phyloP scores from a whole-genome alignment of 2,329 filamentous ascomycete genomes.

The Sarocladium oryzae region DNA sequence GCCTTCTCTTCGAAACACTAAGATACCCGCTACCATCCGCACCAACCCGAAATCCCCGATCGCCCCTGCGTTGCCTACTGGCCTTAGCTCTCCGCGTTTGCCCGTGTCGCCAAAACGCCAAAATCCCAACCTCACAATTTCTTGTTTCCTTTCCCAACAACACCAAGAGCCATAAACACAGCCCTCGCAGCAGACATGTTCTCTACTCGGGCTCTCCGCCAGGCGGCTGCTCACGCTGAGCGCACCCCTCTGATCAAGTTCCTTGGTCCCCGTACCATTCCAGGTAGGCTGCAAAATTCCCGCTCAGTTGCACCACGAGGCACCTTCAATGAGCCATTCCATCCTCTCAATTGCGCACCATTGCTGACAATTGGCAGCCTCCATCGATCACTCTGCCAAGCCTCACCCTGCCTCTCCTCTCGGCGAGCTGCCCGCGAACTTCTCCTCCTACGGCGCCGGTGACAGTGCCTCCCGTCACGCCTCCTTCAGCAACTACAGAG shows the following conservation, averaged over 20 bases:
- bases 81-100: slow-evolving; percentile 6
- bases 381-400: slow-evolving; percentile 65
- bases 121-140: not conserved
- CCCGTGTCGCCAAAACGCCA: not conserved
- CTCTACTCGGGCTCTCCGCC: slow-evolving; percentile 49
- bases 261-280: slow-evolving; percentile 52
- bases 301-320: too few relatives aligned
- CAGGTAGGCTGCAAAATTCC: slow-evolving; percentile 36
- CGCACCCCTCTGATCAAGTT: slow-evolving; percentile 57
- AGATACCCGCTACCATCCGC: slow-evolving; percentile 3
- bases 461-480: slow-evolving; percentile 38
- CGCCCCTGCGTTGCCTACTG: not conserved
- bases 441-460: slow-evolving; percentile 29
- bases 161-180: slow-evolving; percentile 7
- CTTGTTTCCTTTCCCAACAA: not conserved
- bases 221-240: slow-evolving; percentile 52
- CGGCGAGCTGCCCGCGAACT: slow-evolving; percentile 52
- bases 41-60: slow-evolving; percentile 1
- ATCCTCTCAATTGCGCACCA: not conserved
- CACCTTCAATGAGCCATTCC: not conserved
- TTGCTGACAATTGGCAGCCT: slow-evolving; percentile 39
- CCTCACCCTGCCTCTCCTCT: slow-evolving; percentile 67
- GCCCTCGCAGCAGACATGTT: slow-evolving; percentile 36
- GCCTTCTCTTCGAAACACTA: not conserved
- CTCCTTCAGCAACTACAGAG: slow-evolving; percentile 70